Conservation (phyloP, 768 basidiomycete species). For the Coprinopsis strossmayeri region DNA sequence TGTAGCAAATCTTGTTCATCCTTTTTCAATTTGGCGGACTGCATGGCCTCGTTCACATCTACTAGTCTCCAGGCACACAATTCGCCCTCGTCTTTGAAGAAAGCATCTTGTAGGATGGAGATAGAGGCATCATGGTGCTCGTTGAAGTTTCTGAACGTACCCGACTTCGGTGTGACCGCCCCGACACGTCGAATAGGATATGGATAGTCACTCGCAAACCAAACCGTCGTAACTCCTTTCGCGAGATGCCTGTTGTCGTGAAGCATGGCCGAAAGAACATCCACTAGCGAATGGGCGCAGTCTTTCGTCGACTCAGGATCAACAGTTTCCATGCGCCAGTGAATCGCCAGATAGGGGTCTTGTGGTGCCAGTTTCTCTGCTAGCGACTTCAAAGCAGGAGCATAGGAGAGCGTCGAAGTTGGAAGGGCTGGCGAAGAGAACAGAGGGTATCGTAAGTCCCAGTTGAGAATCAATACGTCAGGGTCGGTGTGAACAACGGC, state of each 20-base stretch:
- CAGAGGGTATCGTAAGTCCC: constrained; percentile 43
- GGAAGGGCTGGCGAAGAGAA: constrained; percentile 20
- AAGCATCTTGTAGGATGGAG: constrained; percentile 34
- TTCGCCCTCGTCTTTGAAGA: constrained; percentile 32
- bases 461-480: constrained; percentile 50
- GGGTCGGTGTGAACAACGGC: constrained; percentile 52
- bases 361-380: constrained; percentile 32
- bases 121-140: constrained; percentile 40
- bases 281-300: constrained; percentile 46
- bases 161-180: constrained; percentile 23
- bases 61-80: constrained; percentile 35
- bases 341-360: constrained; percentile 13
- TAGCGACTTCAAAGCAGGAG: constrained; percentile 46
- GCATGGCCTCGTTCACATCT: constrained; percentile 31
- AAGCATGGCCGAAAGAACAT: constrained; percentile 30
- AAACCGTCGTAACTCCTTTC: constrained; percentile 34
- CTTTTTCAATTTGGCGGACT: constrained; percentile 9
- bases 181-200: constrained; percentile 15
- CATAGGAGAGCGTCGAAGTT: constrained; percentile 28
- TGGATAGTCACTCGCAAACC: constrained; percentile 55
- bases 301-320: constrained; percentile 31
- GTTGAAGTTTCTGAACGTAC: constrained; percentile 40
- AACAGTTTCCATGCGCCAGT: constrained; percentile 55
- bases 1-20: constrained; percentile 26
- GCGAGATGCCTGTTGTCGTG: constrained; percentile 17